Conservation (phyloP, 176 grass and related monocot species). For the Phoenix dactylifera region DNA sequence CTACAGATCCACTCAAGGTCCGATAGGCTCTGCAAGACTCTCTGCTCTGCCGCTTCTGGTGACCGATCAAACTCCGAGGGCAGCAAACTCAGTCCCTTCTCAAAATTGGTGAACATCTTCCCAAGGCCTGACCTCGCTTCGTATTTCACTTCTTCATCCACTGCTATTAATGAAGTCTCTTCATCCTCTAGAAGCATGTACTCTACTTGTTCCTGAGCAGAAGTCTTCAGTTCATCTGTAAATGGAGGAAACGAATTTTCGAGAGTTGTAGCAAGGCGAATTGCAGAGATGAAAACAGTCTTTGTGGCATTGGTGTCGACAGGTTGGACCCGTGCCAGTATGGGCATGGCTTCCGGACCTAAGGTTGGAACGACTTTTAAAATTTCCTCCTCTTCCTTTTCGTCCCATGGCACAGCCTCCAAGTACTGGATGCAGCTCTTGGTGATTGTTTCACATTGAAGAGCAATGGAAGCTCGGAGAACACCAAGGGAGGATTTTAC, state of each 20-base stretch:
- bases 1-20: constrained; percentile 73
- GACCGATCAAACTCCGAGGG: constrained; percentile 36
- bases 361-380: constrained; percentile 45
- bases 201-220: constrained; percentile 93
- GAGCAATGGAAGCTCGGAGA: constrained; percentile 52
- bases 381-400: constrained; percentile 86
- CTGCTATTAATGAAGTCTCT: constrained; percentile 54
- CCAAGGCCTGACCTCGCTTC: constrained; percentile 38
- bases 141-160: constrained; percentile 77
- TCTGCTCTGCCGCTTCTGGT: constrained; percentile 53
- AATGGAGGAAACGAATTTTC: constrained; percentile 43
- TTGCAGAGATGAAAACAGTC: constrained; percentile 73
- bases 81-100: constrained; percentile 39
- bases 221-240: constrained; percentile 71
- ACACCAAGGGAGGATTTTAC: constrained; percentile 62
- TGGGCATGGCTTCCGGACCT: constrained; percentile 33
- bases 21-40: constrained; percentile 44
- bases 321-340: constrained; percentile 62
- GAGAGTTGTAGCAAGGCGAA: constrained; percentile 52
- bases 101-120: constrained; percentile 42
- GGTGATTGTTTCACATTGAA: constrained; percentile 42
- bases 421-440: constrained; percentile 61
- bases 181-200: constrained; percentile 84
- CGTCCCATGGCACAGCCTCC: constrained; percentile 76
- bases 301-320: constrained; percentile 46